phyloP scores from a whole-genome alignment of 2,329 filamentous ascomycete species.

The Colletotrichum brevisporum region DNA sequence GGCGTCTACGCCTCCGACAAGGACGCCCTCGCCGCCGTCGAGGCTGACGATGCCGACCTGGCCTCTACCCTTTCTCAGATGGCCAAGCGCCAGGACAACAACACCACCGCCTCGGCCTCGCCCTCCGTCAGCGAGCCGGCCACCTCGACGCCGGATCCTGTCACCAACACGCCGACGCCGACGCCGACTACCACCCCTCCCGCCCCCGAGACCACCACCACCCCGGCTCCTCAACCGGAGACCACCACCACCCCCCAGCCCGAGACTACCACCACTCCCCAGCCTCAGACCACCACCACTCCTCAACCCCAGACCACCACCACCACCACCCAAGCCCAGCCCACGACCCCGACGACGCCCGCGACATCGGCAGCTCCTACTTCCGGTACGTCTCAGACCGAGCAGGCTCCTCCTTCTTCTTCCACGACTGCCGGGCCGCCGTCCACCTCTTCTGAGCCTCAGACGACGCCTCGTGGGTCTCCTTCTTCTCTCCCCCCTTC shows the following conservation, averaged over 20 bases:
- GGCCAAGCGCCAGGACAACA: conserved; percentile 70
- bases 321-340: conserved; percentile 29
- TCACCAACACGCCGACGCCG: conserved; percentile 41
- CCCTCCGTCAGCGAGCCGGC: conserved; percentile 39
- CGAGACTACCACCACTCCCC: conserved; percentile 31
- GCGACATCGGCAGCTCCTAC: conserved; percentile 47
- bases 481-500: conserved; percentile 44
- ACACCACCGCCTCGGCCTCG: conserved; percentile 47
- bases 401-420: conserved; percentile 44
- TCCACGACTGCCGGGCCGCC: conserved; percentile 50
- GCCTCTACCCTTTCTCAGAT: conserved; percentile 75
- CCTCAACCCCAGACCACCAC: conserved; percentile 30
- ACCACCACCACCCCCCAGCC: conserved; percentile 26
- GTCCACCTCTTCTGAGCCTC: conserved; percentile 41
- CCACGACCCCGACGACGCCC: conserved; percentile 44
- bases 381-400: conserved; percentile 44
- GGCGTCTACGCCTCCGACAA: conserved; percentile 77
- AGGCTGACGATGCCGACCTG: conserved; percentile 71
- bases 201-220: conserved; percentile 30
- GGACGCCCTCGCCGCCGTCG: conserved; percentile 73
- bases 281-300: conserved; percentile 27
- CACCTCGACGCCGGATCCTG: conserved; percentile 24
- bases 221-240: conserved; percentile 20
- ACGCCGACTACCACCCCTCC: conserved; percentile 44
- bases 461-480: conserved; percentile 40